Base-by-base conservation (phyloP, 108 stramenopile genomes). In the Conticribra weissflogii region DNA sequence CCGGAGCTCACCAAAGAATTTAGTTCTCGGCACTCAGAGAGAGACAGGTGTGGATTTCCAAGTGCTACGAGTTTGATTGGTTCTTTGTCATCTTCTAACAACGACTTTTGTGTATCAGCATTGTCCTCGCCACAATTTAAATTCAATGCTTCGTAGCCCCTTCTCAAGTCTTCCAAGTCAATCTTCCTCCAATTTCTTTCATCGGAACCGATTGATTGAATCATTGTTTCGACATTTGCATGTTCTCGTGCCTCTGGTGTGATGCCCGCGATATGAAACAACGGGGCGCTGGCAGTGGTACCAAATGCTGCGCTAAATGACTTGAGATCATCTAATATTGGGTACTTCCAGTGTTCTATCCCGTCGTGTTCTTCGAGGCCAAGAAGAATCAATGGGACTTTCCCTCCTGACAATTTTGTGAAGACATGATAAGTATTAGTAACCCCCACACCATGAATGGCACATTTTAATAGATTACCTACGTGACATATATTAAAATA, bases 251-350 rank as follows among this genome's bases (percentile, higher is more conserved):
- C 87, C 72, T 94, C 93, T 0, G 93, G 90, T 22, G 93, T 95
- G 23, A 90, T 52, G 3, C 86, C 79, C n/a, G 86, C 82, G 45
- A 88, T 81, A 78, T 95, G 93, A 79, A 95, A 82, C 36, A 95
- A 55, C 8, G 93, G 89, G 2, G 86, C 83, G 17, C 85, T 70
- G 0, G 81, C 89, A 9, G 90, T 95, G 2, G 93, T 95, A 18
- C 90, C 93, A 59, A 87, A 95, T 17, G 93, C 93, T 9, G 93
- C 93, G 52, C 87, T 87, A 54, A 95, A 90, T 3, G 85, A 83
- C 64, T 95, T 95, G 21, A 90, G 58, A 47, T 94, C 84, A 68
- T 94, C 93, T 7, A 41, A 24, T 21, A 84, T 86, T 14, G 89
- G 73, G n/a, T 3, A 60, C 8, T 58, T 14, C 12, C 75, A 67